phyloP scores from a whole-genome alignment of 345 rosid species.

The Corymbia maculata region DNA sequence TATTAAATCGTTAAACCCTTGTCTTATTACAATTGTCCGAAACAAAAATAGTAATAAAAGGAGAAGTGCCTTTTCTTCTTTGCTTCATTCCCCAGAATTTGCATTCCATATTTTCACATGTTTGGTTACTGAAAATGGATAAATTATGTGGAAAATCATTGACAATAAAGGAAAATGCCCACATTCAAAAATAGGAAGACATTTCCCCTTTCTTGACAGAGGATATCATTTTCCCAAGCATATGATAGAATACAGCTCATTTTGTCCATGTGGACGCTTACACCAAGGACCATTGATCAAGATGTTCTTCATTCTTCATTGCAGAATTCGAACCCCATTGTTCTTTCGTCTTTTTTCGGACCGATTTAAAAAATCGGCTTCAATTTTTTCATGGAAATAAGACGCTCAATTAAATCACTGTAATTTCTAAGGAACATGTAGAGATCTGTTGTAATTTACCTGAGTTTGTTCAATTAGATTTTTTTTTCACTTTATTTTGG shows the following conservation, averaged over 20 bases:
- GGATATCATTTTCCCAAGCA: not conserved
- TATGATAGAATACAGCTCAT: not conserved
- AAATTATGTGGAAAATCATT: too few species aligned
- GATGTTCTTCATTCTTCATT: not conserved
- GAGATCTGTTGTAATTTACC: not conserved
- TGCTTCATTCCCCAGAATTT: not conserved
- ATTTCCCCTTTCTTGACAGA: too few species aligned
- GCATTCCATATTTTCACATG: not conserved
- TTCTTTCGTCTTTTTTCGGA: not conserved
- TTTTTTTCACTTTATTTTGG: not conserved
- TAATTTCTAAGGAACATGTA: not conserved
- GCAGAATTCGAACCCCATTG: not conserved
- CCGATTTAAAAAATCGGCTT: not conserved
- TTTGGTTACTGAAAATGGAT: too few species aligned
- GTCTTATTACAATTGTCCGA: not conserved
- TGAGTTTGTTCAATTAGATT: not conserved
- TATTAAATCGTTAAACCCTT: fast-evolving
- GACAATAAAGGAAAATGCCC: not conserved
- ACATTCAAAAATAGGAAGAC: not conserved
- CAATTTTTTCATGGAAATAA: not conserved
- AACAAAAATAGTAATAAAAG: not conserved
- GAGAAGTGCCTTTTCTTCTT: not conserved
- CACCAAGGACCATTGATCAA: not conserved
- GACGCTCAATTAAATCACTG: not conserved
- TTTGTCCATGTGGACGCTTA: not conserved